Evolutionary conservation across 768 basidiomycete species (phyloP), one percentile per base, ranked within the genome.

Genomic region (Chiua virens): DNA sequence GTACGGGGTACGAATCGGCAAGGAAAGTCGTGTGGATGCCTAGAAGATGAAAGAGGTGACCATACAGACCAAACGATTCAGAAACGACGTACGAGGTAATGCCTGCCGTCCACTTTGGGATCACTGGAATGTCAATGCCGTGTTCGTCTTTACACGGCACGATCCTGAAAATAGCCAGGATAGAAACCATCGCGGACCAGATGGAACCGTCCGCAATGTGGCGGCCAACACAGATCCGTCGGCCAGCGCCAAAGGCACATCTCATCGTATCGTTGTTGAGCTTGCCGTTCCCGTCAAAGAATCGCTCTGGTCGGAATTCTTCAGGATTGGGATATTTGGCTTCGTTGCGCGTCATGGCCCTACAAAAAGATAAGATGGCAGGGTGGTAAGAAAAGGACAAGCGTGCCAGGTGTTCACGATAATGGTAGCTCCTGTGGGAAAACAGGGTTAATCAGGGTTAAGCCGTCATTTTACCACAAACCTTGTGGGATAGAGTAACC

Each of bases 401-500:
- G 17, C 46, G 1, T 40, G 63, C 68, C 66, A 65, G 7, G 39
- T 61, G 34, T 69, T 68, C 57, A 62, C 61, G 32, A 68, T 59
- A 43, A 68, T 52, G 35, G 67, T 67, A 10, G 65, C 59, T 14
- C 66, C 65, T 69, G 21, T 21, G 15, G 3, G 21, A 11, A 42
- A 25, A 20, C 37, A 41, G 4, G 21, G 47, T 45, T 3, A 36
- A 34, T 15, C 40, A 11, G 40, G n/a, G 17, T 30, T 11, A 18
- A 9, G 23, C 8, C 9, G 17, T 9, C 4, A 14, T n/a, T 7
- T 11, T 11, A 25, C 32, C 27, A 62, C 65, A 8, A 15, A 65
- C 83, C 83, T 60, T 75, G 72, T 2, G 83, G 83, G 45, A 86
- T 85, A 20, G 78, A 65, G 53, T 79, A 79, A n/a, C 75, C 74